Conservation (phyloP, 805 yeast species). For the Nakazawaea anatomiae region DNA sequence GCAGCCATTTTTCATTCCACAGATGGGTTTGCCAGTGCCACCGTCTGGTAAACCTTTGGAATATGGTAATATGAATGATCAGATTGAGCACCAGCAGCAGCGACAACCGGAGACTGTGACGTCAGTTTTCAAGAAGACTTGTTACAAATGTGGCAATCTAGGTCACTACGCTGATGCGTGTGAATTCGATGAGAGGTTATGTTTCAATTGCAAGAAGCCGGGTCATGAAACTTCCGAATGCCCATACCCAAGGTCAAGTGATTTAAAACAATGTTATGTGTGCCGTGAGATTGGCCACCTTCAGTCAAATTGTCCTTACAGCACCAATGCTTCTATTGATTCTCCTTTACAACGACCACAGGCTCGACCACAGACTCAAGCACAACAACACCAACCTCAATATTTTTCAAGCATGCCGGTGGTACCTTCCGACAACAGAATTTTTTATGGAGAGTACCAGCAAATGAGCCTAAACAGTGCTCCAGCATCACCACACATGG, state of each 20-base stretch:
- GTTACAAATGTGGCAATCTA: slow-evolving; percentile 24
- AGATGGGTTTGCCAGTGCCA: not conserved
- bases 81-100: not conserved
- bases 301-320: slow-evolving; percentile 21
- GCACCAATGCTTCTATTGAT: not conserved
- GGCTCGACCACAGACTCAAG: not conserved
- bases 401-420: not conserved
- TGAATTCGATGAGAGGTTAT: slow-evolving; percentile 17
- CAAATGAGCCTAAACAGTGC: not conserved
- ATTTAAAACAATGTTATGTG: slow-evolving; percentile 22
- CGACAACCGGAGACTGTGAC: slow-evolving; percentile 13
- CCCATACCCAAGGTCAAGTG: slow-evolving; percentile 15
- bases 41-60: not conserved
- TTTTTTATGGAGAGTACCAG: not conserved
- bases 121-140: slow-evolving; percentile 21
- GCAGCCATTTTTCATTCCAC: not conserved
- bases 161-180: slow-evolving; percentile 26
- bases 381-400: not conserved
- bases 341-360: not conserved
- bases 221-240: slow-evolving; percentile 24
- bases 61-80: not conserved
- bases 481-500: not conserved
- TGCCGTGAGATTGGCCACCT: slow-evolving; percentile 24
- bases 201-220: slow-evolving; percentile 25
- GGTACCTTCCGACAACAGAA: not conserved